A percentile compares a stretch with the other conserved stretches of the same genome.
phyloP scores from a whole-genome alignment of 2,329 filamentous ascomycete species.

The Trichoderma guizhouense region DNA sequence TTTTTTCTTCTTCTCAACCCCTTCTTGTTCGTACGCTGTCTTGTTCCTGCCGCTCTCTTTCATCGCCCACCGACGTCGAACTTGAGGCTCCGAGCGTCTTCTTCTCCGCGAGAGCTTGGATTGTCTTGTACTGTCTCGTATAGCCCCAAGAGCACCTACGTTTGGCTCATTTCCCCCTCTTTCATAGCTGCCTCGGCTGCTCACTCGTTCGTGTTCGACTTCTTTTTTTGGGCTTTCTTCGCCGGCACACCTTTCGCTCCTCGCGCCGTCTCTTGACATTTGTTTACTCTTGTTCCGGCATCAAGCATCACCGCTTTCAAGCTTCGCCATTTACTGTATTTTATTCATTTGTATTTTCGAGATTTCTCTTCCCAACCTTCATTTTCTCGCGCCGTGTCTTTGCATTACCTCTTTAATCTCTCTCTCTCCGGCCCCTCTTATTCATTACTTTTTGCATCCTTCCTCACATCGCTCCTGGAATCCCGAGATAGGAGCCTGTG shows the following conservation, averaged over 20 bases:
- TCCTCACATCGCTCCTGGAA: not conserved
- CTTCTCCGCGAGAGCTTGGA: conserved; percentile 9
- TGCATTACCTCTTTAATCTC: conserved; percentile 6
- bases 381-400: not conserved
- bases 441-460: not conserved
- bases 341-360: not conserved
- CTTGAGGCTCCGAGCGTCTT: conserved; percentile 1
- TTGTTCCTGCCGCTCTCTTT: conserved; percentile 19
- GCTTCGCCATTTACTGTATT: not conserved
- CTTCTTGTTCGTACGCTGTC: conserved; percentile 16
- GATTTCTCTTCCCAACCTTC: not conserved
- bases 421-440: not conserved
- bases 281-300: conserved; percentile 5
- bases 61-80: conserved; percentile 6
- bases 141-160: conserved; percentile 8
- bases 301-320: not conserved
- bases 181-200: conserved; percentile 16
- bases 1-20: conserved; percentile 18
- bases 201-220: conserved; percentile 12
- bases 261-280: not conserved
- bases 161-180: conserved; percentile 15
- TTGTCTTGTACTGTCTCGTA: conserved; percentile 1
- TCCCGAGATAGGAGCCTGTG: not conserved
- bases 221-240: not conserved
- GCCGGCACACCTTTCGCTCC: conserved; percentile 10